These are phyloP conservation scores for Trypethelium eluteriae DNA, from an alignment of 495 filamentous ascomycete genomes.

Conservation along the genomic window DNA sequence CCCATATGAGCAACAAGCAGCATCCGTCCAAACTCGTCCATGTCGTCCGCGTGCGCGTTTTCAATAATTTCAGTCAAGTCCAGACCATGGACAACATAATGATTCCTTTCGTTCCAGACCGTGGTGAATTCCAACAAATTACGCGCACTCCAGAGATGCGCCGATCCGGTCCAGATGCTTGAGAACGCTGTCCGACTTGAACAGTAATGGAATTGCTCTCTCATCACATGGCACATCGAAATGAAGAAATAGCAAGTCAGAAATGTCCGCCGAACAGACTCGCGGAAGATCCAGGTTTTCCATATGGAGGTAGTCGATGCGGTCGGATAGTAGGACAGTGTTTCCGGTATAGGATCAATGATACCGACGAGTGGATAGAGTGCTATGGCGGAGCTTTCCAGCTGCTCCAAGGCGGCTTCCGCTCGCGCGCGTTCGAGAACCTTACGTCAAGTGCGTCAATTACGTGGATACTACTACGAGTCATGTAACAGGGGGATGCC, in stretches of 20 bases:
- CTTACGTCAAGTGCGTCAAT: neutral
- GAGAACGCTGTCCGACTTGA: slow-evolving; percentile 29
- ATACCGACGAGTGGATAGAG: neutral
- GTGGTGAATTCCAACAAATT: slow-evolving; percentile 42
- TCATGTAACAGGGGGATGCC: neutral
- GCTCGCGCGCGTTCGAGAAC: slow-evolving; percentile 20
- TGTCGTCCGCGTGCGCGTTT: slow-evolving; percentile 37
- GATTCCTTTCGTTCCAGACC: slow-evolving; percentile 42
- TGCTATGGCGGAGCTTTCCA: neutral
- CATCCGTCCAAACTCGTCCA: slow-evolving; percentile 45
- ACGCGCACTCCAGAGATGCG: slow-evolving; percentile 43
- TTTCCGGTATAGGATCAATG: neutral
- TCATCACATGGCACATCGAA: slow-evolving; percentile 36
- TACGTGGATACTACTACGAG: neutral
- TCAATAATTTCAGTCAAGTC: slow-evolving; percentile 34
- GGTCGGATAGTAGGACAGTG: neutral
- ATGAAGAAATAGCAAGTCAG: slow-evolving; percentile 39
- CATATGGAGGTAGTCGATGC: slow-evolving; percentile 29
- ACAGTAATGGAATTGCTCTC: slow-evolving; percentile 35
- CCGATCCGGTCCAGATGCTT: slow-evolving; percentile 28
- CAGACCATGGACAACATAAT: slow-evolving; percentile 39
- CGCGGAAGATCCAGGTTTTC: slow-evolving; percentile 41
- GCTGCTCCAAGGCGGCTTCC: neutral
- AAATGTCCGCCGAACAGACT: slow-evolving; percentile 43
- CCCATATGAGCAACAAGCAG: slow-evolving; percentile 40